A percentile compares a stretch with the other conserved stretches of the same genome.
These are phyloP conservation scores for Sparassis latifolia DNA, from an alignment of 1,284 basidiomycete species.

Conservation along the genomic window DNA sequence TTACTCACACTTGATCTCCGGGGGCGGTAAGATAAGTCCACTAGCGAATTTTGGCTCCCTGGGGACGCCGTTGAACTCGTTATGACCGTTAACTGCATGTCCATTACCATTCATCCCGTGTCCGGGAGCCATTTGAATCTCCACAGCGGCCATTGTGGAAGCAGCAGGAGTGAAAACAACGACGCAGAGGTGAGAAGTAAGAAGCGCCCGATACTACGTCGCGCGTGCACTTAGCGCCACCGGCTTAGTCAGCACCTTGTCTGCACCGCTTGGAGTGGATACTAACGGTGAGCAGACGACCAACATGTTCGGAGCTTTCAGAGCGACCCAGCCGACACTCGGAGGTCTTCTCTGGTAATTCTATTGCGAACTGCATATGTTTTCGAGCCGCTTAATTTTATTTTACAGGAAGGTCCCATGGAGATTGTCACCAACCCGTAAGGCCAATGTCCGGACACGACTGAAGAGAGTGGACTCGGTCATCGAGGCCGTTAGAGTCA, in stretches of 20 bases:
- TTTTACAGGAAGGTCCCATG: constrained; percentile 85
- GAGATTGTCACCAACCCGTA: constrained; percentile 87
- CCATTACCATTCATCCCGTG: constrained; percentile 30
- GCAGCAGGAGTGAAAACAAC: constrained; percentile 1
- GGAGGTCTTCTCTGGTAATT: constrained; percentile 77
- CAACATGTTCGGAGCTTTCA: constrained; percentile 68
- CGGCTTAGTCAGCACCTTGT: constrained; percentile 22
- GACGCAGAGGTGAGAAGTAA: constrained; percentile 1
- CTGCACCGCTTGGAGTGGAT: constrained; percentile 5
- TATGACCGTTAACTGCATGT: constrained; percentile 30
- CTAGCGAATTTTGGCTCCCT: constrained; percentile 60
- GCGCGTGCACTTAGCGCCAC: constrained; percentile 4
- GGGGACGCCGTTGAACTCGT: constrained; percentile 33
- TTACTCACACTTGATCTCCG: constrained; percentile 82
- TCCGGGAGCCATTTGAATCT: constrained; percentile 33
- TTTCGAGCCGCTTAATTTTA: not conserved
- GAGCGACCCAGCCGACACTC: constrained; percentile 56
- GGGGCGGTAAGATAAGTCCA: constrained; percentile 87
- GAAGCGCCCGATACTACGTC: constrained; percentile 5
- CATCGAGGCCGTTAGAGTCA: constrained; percentile 79
- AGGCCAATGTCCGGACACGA: constrained; percentile 84
- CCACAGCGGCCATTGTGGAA: constrained; percentile 31
- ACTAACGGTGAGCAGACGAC: not conserved
- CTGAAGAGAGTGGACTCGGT: constrained; percentile 92
- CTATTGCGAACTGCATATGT: not conserved